These are phyloP conservation scores for Didymella pinodella DNA, from an alignment of 2,329 filamentous ascomycete species.

Conservation along the genomic window DNA sequence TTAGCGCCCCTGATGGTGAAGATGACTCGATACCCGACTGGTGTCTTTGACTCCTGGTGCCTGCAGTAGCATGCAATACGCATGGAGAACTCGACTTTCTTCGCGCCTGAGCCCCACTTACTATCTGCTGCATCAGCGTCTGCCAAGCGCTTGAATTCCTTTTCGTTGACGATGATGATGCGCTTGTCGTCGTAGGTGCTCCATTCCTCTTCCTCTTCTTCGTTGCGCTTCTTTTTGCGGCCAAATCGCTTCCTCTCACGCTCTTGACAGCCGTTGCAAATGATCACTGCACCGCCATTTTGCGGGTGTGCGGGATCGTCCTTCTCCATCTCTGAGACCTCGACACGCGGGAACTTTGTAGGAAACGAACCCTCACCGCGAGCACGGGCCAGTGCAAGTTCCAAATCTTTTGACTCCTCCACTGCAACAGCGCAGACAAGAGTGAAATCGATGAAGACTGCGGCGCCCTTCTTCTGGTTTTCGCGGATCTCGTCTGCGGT, in stretches of 20 bases:
- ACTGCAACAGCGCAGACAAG: slow-evolving; percentile 94
- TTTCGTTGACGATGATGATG: slow-evolving; percentile 53
- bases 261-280: slow-evolving; percentile 89
- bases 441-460: slow-evolving; percentile 37
- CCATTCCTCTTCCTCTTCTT: slow-evolving; percentile 87
- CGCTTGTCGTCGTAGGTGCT: slow-evolving; percentile 58
- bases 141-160: slow-evolving; percentile 48
- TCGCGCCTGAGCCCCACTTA: slow-evolving; percentile 54
- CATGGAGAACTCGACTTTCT: slow-evolving; percentile 88
- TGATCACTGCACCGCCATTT: slow-evolving; percentile 92
- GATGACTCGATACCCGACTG: slow-evolving; percentile 81
- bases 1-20: slow-evolving; percentile 89
- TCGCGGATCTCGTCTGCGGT: slow-evolving; percentile 74
- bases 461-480: slow-evolving; percentile 72
- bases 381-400: slow-evolving; percentile 72
- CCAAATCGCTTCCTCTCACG: slow-evolving; percentile 90
- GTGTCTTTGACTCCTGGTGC: slow-evolving; percentile 88
- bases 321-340: slow-evolving; percentile 57
- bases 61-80: slow-evolving; percentile 96
- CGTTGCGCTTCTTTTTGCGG: slow-evolving; percentile 89
- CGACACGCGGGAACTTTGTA: slow-evolving; percentile 46
- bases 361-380: slow-evolving; percentile 53
- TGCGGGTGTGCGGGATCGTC: slow-evolving; percentile 76
- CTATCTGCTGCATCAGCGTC: slow-evolving; percentile 32
- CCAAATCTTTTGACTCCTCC: slow-evolving; percentile 71